Evolutionary conservation across 352 stramenopile species (phyloP).

Genomic region (Pythium sukuiense): DNA sequence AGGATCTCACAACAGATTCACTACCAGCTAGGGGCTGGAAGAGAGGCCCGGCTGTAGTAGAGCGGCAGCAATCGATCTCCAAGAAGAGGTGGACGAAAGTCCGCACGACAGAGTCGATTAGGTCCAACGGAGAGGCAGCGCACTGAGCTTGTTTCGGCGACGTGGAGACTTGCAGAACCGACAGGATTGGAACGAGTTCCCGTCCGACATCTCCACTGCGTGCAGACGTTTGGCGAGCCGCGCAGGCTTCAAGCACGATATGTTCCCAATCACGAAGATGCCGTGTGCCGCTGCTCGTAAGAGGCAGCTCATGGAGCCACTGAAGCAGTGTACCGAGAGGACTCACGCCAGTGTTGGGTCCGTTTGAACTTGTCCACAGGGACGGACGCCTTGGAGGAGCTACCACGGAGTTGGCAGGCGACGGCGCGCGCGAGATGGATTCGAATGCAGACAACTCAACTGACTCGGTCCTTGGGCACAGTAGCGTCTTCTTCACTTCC

Average conservation of each 20-base stretch:
- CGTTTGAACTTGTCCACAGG: too few species aligned
- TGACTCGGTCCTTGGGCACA: background rate
- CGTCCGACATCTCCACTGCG: background rate
- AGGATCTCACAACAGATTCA: background rate
- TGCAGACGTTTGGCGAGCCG: background rate
- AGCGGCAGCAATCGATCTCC: conserved; percentile 4
- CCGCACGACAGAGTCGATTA: conserved; percentile 7
- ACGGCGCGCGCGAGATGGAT: background rate
- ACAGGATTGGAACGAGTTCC: conserved; percentile 9
- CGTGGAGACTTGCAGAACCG: background rate
- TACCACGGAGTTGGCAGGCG: background rate
- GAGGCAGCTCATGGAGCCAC: conserved; percentile 6
- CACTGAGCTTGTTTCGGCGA: background rate
- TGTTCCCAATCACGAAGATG: conserved; percentile 9
- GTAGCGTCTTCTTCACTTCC: background rate
- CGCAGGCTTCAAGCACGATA: background rate
- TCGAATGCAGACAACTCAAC: background rate
- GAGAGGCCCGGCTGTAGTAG: background rate
- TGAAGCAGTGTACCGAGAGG: background rate
- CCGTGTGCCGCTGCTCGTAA: background rate
- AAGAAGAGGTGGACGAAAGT: conserved; percentile 7
- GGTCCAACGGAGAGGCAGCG: background rate
- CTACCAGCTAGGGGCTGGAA: background rate
- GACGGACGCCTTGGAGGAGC: too few species aligned
- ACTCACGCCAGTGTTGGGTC: background rate